Base-by-base conservation (phyloP, 2,329 filamentous ascomycete species). In the Cryphonectria japonica region DNA sequence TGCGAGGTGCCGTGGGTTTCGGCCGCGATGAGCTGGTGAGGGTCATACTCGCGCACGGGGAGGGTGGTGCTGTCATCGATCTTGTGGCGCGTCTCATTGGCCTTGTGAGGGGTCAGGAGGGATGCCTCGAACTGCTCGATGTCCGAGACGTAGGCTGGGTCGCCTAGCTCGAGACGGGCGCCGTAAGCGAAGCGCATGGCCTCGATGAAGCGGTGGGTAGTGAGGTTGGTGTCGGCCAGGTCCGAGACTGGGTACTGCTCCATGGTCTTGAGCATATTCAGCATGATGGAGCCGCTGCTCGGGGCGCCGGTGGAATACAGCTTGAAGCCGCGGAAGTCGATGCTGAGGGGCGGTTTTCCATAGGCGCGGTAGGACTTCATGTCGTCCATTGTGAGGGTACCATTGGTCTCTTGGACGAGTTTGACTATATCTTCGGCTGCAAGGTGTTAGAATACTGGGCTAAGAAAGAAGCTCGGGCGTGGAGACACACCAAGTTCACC, bases 141-240 rank as follows among this genome's bases (percentile, higher is more conserved):
- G 41, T 88, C 88, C 0, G 84, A 75, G 4, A 97, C 88, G 78
- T 92, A 97, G 1, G 83, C 84, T 0, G 95, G 96, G 79, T 98
- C 96, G 5, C 94, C 95, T 0, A 98, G 87, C 39, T 91, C 86
- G n/a, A 89, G 86, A 70, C 94, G 90, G 76, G 92, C 84, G 4
- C 91, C 94, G 78, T 98, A 98, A 2, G 89, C 94, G 79, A 97
- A 98, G 32, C 94, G 88, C 83, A 97, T 93, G 16, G 94, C 92
- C 84, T 98, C 96, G 77, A 94, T 89, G 74, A 97, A 87, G 19
- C 93, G 89, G 80, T 98, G 96, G 0, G 91, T 91, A 52, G 91
- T 93, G 0, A 97, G 82, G 75, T 93, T 91, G 29, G 80, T 79
- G 60, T 87, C 82, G 14, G 80, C 72, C 9, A 85, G 78, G 72